Evolutionary conservation across 306 rosid genomes (phyloP).

Genomic region (Cicer chorassanicum): DNA sequence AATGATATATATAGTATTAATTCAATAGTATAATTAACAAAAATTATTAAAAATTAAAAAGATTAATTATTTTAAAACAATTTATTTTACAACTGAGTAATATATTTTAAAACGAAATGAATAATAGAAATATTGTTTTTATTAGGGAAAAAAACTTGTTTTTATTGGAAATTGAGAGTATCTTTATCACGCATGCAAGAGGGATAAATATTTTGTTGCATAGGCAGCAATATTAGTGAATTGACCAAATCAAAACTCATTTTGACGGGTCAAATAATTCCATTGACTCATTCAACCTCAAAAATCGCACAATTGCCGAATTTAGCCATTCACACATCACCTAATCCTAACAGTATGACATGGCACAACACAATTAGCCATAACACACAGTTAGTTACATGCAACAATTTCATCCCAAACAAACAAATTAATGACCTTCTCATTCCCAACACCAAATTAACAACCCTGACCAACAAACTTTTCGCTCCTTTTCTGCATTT

Average conservation of each 20-base stretch:
- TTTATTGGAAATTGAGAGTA: too few relatives aligned
- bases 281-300: constrained; percentile 20
- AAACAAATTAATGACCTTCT: not conserved
- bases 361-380: constrained; percentile 28
- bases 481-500: not conserved
- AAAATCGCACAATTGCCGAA: not conserved
- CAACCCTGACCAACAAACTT: not conserved
- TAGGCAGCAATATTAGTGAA: not conserved
- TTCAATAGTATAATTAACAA: too few relatives aligned
- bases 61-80: too few relatives aligned
- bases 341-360: not conserved
- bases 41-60: too few relatives aligned
- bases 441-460: constrained; percentile 25
- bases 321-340: constrained; percentile 21
- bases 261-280: not conserved
- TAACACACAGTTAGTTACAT: not conserved
- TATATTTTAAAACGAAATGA: too few relatives aligned
- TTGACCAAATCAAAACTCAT: constrained; percentile 54
- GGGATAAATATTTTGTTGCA: too few relatives aligned
- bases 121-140: too few relatives aligned
- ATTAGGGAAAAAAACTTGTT: too few relatives aligned
- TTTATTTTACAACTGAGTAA: too few relatives aligned
- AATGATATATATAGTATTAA: too few relatives aligned
- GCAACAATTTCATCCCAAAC: not conserved
- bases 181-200: too few relatives aligned